Evolutionary conservation across 2,329 filamentous ascomycete genomes (phyloP), one percentile per base, ranked within the genome.

Genomic region (Calonectria crousiana): DNA sequence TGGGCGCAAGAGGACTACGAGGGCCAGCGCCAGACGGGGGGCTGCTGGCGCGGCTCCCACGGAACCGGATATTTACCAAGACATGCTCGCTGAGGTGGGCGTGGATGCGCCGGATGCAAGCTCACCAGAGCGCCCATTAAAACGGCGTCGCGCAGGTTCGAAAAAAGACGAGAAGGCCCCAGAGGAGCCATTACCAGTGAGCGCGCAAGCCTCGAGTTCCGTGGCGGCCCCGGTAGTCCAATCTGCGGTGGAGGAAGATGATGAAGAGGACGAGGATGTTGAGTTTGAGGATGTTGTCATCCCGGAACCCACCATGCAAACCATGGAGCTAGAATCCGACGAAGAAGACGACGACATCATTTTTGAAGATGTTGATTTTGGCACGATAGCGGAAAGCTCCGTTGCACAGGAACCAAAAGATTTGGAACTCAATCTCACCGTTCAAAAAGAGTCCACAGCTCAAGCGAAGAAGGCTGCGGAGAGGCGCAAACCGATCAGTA

Each of bases 361-460:
- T 8, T 88, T 91, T 71, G 88, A 91, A 69, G 87, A 90, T 58
- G 83, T 91, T 20, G 84, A 88, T 49, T 85, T 90, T 60, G 82
- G 83, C 4, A 76, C 79, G 3, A 68, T 78, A n/a, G 73, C 83
- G 8, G 74, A 82, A 62, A 60, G 76, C 10, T 62, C 80, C 0
- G 68, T 75, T 3, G 62, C 78, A 2, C 79, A 83, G 32, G 76
- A 80, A 28, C 78, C 83, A 6, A 81, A 83, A 52, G 85, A 85
- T 13, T 79, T 92, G 4, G 88, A 88, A 72, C 86, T 92, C 58
- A 89, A 92, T 76, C 83, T 92, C 1, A 88, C 89, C 3, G 86
- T 86, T 2, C 88, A 89, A 36, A 82, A 85, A 76, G 79, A 83
- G 2, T 83, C 84, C 2, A 78, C 79, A 52, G 78, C 82, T 28